Evolutionary conservation across 2,329 filamentous ascomycete genomes (phyloP).

Genomic region (Amylocarpus encephaloides): DNA sequence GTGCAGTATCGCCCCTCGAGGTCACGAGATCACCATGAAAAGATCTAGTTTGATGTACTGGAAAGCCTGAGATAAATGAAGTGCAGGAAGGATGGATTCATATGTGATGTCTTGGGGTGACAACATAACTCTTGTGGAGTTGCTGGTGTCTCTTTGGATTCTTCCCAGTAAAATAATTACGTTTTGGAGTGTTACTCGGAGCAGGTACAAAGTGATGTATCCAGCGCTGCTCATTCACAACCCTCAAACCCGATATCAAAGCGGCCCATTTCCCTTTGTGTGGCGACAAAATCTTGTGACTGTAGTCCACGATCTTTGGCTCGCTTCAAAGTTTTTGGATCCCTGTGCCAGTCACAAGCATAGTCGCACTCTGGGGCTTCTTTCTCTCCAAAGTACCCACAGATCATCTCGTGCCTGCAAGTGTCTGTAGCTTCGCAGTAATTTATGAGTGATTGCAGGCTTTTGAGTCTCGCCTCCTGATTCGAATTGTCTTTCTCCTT

Average conservation of each 20-base stretch:
- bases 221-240: conserved; percentile 24
- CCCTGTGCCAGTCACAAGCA: conserved; percentile 76
- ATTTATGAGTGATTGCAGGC: conserved; percentile 60
- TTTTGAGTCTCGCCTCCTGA: conserved; percentile 50
- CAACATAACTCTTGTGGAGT: too few relatives aligned
- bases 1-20: too few relatives aligned
- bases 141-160: too few relatives aligned
- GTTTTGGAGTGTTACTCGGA: too few relatives aligned
- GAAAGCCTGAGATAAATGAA: too few relatives aligned
- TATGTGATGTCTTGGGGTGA: too few relatives aligned
- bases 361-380: conserved; percentile 56
- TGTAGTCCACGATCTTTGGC: conserved; percentile 51
- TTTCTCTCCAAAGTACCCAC: conserved; percentile 69
- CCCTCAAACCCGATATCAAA: conserved; percentile 52
- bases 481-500: conserved; percentile 40
- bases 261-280: conserved; percentile 52
- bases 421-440: conserved; percentile 73
- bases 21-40: too few relatives aligned
- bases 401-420: conserved; percentile 73
- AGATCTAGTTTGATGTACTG: too few relatives aligned
- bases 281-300: conserved; percentile 57
- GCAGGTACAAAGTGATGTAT: too few relatives aligned
- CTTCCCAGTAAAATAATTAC: too few relatives aligned
- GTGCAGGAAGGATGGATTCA: too few relatives aligned
- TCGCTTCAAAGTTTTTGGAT: conserved; percentile 49